phyloP scores from a whole-genome alignment of 441 rosid species.

The Brassica balearica region DNA sequence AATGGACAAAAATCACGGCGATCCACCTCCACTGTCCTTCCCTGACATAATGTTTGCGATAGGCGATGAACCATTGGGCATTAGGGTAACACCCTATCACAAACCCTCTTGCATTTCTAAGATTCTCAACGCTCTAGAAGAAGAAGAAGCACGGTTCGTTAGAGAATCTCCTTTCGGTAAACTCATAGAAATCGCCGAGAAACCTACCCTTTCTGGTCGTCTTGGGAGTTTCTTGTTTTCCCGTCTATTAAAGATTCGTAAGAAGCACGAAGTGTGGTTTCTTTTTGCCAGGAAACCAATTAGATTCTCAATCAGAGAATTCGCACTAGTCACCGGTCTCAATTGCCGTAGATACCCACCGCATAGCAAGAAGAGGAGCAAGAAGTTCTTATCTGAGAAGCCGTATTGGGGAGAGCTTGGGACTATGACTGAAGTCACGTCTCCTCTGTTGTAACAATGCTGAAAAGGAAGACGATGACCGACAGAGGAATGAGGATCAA shows the following conservation, averaged over 20 bases:
- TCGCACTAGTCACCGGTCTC: too few relatives aligned
- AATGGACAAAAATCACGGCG: not conserved
- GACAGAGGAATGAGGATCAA: not conserved
- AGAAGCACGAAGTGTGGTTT: not conserved
- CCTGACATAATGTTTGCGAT: not conserved
- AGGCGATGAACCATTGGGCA: not conserved
- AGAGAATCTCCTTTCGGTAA: not conserved
- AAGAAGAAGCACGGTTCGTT: not conserved
- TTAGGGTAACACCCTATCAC: not conserved
- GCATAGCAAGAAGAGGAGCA: too few relatives aligned
- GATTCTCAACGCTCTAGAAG: not conserved
- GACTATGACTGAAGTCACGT: too few relatives aligned
- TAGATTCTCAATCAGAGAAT: too few relatives aligned
- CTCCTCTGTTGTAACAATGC: not conserved
- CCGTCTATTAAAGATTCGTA: not conserved
- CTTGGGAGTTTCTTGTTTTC: not conserved
- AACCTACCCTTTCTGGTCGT: not conserved
- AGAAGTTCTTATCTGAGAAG: too few relatives aligned
- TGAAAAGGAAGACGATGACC: not conserved
- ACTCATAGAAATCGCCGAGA: not conserved
- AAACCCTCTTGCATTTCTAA: not conserved
- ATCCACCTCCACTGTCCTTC: not conserved
- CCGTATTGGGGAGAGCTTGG: too few relatives aligned
- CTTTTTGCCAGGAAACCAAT: too few relatives aligned
- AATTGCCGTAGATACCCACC: too few relatives aligned